Conservation (phyloP, 2,329 filamentous ascomycete species). For the Trichoderma koningii region DNA sequence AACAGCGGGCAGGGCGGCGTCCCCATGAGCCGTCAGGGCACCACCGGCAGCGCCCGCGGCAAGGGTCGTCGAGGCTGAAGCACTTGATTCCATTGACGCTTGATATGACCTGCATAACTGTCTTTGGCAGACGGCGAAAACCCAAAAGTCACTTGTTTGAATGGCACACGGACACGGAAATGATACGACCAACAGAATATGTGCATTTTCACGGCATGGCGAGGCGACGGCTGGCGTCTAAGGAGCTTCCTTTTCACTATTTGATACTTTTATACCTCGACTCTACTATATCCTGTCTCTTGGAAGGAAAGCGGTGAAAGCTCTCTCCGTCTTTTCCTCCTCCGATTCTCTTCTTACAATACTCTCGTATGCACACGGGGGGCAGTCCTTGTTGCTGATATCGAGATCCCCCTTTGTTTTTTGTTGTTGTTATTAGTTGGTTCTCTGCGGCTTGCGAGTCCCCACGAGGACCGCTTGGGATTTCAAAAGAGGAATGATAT, state of each 20-base stretch:
- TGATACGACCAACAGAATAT: conserved; percentile 12
- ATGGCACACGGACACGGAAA: not conserved
- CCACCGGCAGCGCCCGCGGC: conserved; percentile 52
- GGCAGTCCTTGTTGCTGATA: not conserved
- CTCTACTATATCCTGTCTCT: not conserved
- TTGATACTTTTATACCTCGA: conserved; percentile 23
- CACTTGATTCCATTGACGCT: not conserved
- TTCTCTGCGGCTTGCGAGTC: conserved; percentile 1
- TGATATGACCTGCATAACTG: not conserved
- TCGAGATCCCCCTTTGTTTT: not conserved
- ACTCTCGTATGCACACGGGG: not conserved
- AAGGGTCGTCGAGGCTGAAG: conserved; percentile 44
- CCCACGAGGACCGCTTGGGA: not conserved
- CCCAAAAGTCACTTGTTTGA: not conserved
- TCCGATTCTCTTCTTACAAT: not conserved
- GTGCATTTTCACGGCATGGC: conserved; percentile 34
- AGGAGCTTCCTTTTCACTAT: conserved; percentile 28
- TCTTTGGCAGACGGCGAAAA: not conserved
- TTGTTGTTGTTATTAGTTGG: not conserved
- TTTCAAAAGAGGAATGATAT: conserved; percentile 5
- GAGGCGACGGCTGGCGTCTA: conserved; percentile 36
- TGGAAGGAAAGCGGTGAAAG: not conserved
- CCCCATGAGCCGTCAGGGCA: conserved; percentile 59
- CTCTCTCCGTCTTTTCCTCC: not conserved
- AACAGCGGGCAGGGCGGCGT: conserved; percentile 56